Base-by-base conservation (phyloP, 108 stramenopile species). In the Nitzschia sp. region DNA sequence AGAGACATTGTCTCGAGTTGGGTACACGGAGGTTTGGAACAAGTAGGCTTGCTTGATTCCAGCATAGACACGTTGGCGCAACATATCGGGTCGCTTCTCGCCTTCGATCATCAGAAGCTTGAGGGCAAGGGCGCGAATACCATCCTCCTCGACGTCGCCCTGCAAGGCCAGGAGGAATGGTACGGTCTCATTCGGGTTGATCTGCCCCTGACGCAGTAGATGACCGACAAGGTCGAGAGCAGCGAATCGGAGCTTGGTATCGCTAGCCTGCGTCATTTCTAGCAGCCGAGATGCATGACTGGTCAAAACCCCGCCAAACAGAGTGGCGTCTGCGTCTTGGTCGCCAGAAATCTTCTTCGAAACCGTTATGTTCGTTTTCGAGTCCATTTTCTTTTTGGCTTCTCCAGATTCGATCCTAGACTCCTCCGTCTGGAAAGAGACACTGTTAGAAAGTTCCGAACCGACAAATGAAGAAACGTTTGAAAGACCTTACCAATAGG, bases 181-280 rank as follows among this genome's bases (percentile, higher is more conserved):
- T 8, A 95, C 81, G 21, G 88, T 81, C 61, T 92, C 90, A 68
- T 89, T 93, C 8, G 96, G 96, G 71, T 97, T 95, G 49, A 93
- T 70, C 53, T 94, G 81, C n/a, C 96, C 96, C 80, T 97, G 96
- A 3, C 94, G 86, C 26, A 95, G 78, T 1, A 97, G 80, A 54
- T 88, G 80, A 4, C 90, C 93, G 27, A 93, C 59, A 15, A 97
- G 85, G 25, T 92, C 85, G 31, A 94, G 62, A 2, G 86, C 77
- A 23, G 83, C 86, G 35, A 73, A 65, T 1, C 95, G 71, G 33
- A 94, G 75, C 53, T 70, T 74, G 30, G 66, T 76, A 45, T 96
- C 78, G 42, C 67, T 74, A 38, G 61, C 64, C 68, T 80, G 63
- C 18, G 82, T 86, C 88, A 96, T 75, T 53, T 82, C 80, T 64